Percentiles rank a stretch among this genome's conserved stretches.
These are phyloP conservation scores for Ogataea paraovalis DNA, from an alignment of 805 yeast species.

Conservation along the genomic window DNA sequence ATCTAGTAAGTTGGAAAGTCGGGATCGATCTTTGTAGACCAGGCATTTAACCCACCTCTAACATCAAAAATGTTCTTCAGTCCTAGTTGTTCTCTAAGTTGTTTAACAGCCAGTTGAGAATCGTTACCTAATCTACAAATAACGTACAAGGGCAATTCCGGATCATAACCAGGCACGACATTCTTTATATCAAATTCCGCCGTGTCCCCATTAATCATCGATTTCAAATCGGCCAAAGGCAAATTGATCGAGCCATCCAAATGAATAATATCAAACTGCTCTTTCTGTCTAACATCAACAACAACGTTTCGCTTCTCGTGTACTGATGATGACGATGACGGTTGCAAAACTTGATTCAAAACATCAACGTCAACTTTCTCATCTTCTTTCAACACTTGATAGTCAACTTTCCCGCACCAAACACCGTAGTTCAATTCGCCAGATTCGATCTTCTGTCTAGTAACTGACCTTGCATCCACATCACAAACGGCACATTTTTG, in stretches of 20 bases:
- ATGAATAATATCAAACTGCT: slow-evolving; percentile 66
- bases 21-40: slow-evolving; percentile 60
- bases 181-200: slow-evolving; percentile 4
- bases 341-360: slow-evolving; percentile 12
- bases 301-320: slow-evolving; percentile 42
- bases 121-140: slow-evolving; percentile 91
- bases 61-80: slow-evolving; percentile 57
- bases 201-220: slow-evolving; percentile 24
- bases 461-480: slow-evolving; percentile 48
- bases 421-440: slow-evolving; percentile 57
- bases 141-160: slow-evolving; percentile 40
- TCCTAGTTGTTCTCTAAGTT: slow-evolving; percentile 48
- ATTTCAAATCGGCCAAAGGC: slow-evolving; percentile 48
- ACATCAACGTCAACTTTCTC: slow-evolving; percentile 48
- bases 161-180: slow-evolving; percentile 8
- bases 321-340: no score
- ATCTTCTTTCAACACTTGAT: slow-evolving; percentile 39
- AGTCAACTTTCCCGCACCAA: slow-evolving; percentile 68
- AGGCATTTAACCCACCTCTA: slow-evolving; percentile 70
- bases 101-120: slow-evolving; percentile 70
- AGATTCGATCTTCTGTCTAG: slow-evolving; percentile 40
- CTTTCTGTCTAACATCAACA: slow-evolving; percentile 75
- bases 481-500: slow-evolving; percentile 56
- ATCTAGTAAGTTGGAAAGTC: slow-evolving; percentile 64
- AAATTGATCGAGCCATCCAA: slow-evolving; percentile 59